Base-by-base conservation (phyloP, 2,329 filamentous ascomycete genomes). In the Talaromyces amestolkiae region DNA sequence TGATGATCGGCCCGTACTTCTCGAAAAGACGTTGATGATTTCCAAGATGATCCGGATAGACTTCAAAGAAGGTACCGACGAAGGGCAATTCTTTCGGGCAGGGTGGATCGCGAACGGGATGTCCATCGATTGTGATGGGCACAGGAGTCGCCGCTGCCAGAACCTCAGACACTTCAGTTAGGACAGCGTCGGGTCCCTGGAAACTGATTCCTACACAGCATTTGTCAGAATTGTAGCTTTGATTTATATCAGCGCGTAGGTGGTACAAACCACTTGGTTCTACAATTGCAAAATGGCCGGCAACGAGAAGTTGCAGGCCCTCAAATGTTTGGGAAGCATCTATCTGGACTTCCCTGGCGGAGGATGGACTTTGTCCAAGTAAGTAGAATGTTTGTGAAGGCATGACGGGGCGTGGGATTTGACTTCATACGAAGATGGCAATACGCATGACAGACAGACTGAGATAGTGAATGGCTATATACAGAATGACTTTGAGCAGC, bases 11-110 rank as follows among this genome's bases (percentile, higher is more conserved):
- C 0, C 84, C 84, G 66, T 84, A 86, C 45, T 79, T 79, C 1
- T 82, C 80, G 61, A 86, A 86, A 0, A 86, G 75, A 0, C 84
- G 78, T 53, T 85, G 79, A 64, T 85, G 81, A 72, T 87, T 87
- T 2, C 85, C 85, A 0, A 87, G 77, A 66, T 85, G 84, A 68
- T 87, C 85, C 0, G 85, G 85, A 69, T 80, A 87, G 10, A 86
- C 73, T 66, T 86, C 83, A 53, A 83, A 82, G 73, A 81, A 84
- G 69, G 81, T 85, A 24, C 85, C 85, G 2, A 86, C 73, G 19
- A 81, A 61, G 1, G 76, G 76, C 3, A 78, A 56, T 2, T 68
- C 69, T 1, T 47, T 65, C 0, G 74, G 70, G 8, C 70, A 66
- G 1, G 68, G 68, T 3, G 71, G 69, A 3, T 75, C 72, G 7